Evolutionary conservation across 306 rosid genomes (phyloP), one percentile per base, ranked within the genome.

Genomic region (Fragaria nilgerrensis): DNA sequence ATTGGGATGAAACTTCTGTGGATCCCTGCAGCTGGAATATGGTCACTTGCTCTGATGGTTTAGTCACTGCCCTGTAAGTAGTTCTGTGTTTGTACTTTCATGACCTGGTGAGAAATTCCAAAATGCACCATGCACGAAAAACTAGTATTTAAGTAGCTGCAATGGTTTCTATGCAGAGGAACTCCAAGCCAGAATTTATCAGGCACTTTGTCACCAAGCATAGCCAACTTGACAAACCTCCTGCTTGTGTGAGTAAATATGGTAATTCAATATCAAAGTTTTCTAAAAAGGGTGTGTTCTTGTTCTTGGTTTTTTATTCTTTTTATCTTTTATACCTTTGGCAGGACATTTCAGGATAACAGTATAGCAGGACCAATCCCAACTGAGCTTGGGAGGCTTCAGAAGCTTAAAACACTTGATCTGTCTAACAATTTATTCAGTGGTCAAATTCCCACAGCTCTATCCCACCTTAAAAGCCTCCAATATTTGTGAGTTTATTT

Each of bases 11-110:
- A 19, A 74, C 83, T 76, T 93, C 97, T 66, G 99, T 96, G 58
- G 99, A 96, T 87, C 99, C 99, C 48, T 96, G 99, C 83, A 85
- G 81, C 84, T 96, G 99, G 99, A 78, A 76, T 66, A 83, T 88
- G 94, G 87, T 96, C 76, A 87, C 99, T 73, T 96, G 99, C 61
- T 88, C 97, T 71, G 97, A 91, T 49, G 86, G 76, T 82, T 83
- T 81, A 10, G 99, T 92, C n/a, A 80, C 53, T 79, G 72, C 72
- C 73, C 71, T 96, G 99, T 96, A 83, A 86, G 98, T 81, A 45
- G n/a, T 72, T 2, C 1, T 12, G 7, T 47, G 39, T 29, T 16
- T 61, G 0, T n/a, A 2, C 25, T 25, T 27, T 22, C 20, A 56
- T 10, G 11, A 39, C 34, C 2, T 45, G 11, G n/a, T 23, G 15